Evolutionary conservation across 2,329 filamentous ascomycete genomes (phyloP).

Genomic region (Catunica adiposa): DNA sequence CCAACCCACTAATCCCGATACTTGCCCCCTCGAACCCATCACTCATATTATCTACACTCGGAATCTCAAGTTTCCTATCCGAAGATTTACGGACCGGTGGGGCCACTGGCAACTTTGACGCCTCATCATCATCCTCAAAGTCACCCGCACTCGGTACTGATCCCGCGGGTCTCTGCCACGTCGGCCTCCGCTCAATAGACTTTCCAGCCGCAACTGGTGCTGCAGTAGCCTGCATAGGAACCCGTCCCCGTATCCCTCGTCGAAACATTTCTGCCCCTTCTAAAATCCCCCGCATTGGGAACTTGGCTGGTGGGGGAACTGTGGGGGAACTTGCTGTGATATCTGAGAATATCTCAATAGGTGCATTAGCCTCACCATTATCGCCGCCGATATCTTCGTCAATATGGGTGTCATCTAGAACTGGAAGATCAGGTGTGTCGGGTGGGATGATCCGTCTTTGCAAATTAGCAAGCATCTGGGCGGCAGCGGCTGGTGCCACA

Average conservation of each 20-base stretch:
- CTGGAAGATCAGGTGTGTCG: background rate
- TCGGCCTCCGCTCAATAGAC: too few relatives aligned
- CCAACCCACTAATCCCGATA: slow-evolving; percentile 5
- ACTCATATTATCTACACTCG: background rate
- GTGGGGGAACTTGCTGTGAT: background rate
- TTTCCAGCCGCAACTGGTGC: too few relatives aligned
- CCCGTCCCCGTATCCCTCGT: background rate
- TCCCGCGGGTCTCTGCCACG: too few relatives aligned
- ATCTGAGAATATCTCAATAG: background rate
- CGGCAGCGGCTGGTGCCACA: slow-evolving; percentile 39
- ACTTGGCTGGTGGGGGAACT: background rate
- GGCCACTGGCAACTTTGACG: background rate
- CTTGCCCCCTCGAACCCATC: slow-evolving; percentile 16
- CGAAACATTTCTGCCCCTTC: background rate
- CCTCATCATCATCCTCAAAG: too few relatives aligned
- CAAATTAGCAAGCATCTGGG: slow-evolving; percentile 41
- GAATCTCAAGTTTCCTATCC: background rate
- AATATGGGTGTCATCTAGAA: background rate
- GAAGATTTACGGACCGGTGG: background rate
- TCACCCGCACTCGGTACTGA: too few relatives aligned
- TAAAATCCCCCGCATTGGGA: background rate
- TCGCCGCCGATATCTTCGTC: background rate
- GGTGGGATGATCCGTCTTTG: slow-evolving; percentile 11
- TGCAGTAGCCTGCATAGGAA: too few relatives aligned
- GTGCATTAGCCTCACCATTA: background rate